Evolutionary conservation across 2,329 filamentous ascomycete genomes (phyloP), one percentile per base, ranked within the genome.

Genomic region (Graphilbum fragrans): DNA sequence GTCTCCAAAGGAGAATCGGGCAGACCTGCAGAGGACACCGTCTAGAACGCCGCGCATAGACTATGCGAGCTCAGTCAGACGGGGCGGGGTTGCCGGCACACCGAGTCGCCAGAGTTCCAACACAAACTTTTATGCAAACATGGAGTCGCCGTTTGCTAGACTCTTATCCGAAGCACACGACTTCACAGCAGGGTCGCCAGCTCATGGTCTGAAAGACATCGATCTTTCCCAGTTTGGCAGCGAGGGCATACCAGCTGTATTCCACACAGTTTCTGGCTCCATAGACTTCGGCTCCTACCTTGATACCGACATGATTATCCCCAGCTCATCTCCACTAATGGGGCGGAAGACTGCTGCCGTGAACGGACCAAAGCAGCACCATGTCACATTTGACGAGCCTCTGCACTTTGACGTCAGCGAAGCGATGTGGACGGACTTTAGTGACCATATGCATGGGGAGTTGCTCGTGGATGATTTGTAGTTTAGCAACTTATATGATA

Each of bases 81-180:
- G 63, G 65, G 29, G 70, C 64, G 22, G 36, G 38, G 3, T n/a
- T 36, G 5, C 16, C 21, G 3, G 11, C 8, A 48, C 46, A 6
- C 46, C 46, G 5, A 35, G 40, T 5, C 43, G 43, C 11, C 37
- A 58, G 42, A 56, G 23, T 42, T 40, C 47, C 18, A 56, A 63
- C 25, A 53, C 56, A 7, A 55, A 58, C 32, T 60, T 68, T 36
- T 49, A 50, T 37, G 47, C 61, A 21, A 41, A 51, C 3, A 61
- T 65, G 37, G 65, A 69, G 41, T 77, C 76, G 6, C 77, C 78
- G 0, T 72, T 81, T 52, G 77, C 75, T 48, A 71, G 81, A 50
- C 64, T 85, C 45, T 64, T 84, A 18, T 77, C 71, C 8, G 73
- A 80, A 45, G 64, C 63, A 10, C 64, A 67, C 41, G 55, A 65